phyloP scores from a whole-genome alignment of 2,329 filamentous ascomycete species.

The Eutypa lata region DNA sequence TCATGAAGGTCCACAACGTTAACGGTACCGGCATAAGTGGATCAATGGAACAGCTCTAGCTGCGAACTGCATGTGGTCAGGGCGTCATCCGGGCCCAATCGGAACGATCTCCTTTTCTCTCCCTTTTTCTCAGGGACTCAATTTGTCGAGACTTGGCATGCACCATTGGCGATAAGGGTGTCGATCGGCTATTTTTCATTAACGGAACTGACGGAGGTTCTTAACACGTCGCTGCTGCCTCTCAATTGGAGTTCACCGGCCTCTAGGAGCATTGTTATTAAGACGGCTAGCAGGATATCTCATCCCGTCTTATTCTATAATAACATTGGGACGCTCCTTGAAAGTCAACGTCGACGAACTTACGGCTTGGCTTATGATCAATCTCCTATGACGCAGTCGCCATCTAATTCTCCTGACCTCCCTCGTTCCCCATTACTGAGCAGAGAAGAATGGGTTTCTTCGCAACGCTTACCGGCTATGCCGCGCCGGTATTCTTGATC shows the following conservation, averaged over 20 bases:
- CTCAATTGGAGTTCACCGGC: not conserved
- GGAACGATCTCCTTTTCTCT: not conserved
- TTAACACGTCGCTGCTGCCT: not conserved
- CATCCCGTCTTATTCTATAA: not conserved
- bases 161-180: not conserved
- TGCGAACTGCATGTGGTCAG: not conserved
- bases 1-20: too few relatives aligned
- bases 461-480: slow-evolving; percentile 48
- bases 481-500: slow-evolving; percentile 62
- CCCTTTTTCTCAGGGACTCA: not conserved
- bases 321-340: too few relatives aligned
- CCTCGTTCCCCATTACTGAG: not conserved
- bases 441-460: slow-evolving; percentile 38
- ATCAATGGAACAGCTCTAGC: too few relatives aligned
- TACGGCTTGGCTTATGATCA: too few relatives aligned
- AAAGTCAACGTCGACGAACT: too few relatives aligned
- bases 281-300: not conserved
- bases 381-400: too few relatives aligned
- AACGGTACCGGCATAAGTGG: too few relatives aligned
- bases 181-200: not conserved
- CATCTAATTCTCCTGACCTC: not conserved
- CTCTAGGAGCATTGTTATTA: not conserved
- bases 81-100: not conserved
- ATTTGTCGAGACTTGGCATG: not conserved
- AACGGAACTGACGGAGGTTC: too few relatives aligned